Conservation (phyloP, 306 rosid species). For the Cyclanthera cordifolia region DNA sequence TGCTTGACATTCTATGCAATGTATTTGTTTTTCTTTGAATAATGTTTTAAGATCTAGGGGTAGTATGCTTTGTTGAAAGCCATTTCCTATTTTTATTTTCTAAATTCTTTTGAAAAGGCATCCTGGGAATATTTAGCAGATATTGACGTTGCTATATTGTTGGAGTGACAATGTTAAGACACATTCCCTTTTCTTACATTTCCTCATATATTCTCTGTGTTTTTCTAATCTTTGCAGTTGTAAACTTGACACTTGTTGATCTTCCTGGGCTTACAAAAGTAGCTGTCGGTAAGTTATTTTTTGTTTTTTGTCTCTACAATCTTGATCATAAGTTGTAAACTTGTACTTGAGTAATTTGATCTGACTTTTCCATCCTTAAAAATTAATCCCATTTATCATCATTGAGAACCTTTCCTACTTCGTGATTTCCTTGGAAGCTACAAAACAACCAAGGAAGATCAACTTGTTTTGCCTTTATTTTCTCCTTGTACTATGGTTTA, state of each 20-base stretch:
- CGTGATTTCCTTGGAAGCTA: conserved; percentile 3
- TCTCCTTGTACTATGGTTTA: background rate
- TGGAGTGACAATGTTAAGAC: background rate
- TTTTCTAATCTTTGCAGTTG: conserved; percentile 53
- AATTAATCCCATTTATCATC: background rate
- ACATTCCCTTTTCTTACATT: background rate
- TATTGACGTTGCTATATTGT: background rate
- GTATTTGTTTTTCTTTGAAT: background rate
- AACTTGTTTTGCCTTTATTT: background rate
- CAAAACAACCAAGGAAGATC: background rate
- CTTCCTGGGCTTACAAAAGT: conserved; percentile 98
- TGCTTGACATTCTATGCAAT: background rate
- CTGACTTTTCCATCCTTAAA: conserved; percentile 7
- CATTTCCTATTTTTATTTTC: background rate
- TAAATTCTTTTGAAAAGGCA: background rate
- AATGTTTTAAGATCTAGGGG: background rate
- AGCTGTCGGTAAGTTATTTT: conserved; percentile 64
- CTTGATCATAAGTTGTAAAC: conserved; percentile 5
- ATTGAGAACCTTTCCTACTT: background rate
- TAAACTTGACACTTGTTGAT: conserved; percentile 85
- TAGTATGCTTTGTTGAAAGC: background rate
- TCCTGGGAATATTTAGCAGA: background rate
- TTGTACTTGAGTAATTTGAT: background rate
- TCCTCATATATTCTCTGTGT: conserved; percentile 4
- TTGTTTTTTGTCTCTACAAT: background rate